phyloP scores from a whole-genome alignment of 352 stramenopile genomes.

The Paralagenidium karlingii region DNA sequence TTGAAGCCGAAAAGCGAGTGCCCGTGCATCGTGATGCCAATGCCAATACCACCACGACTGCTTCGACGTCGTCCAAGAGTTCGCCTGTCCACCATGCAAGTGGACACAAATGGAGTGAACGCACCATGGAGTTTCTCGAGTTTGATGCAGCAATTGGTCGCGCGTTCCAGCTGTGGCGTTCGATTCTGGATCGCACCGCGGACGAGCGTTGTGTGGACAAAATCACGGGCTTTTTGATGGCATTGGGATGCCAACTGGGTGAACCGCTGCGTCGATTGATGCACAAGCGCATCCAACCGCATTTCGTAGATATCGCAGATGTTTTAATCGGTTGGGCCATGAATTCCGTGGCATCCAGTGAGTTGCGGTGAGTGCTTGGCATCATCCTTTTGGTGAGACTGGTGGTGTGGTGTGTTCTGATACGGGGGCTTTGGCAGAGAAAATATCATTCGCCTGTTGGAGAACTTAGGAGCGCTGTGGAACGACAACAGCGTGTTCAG shows the following conservation, averaged over 20 bases:
- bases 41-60: background rate
- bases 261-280: constrained; percentile 14
- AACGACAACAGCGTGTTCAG: constrained; percentile 61
- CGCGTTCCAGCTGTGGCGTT: constrained; percentile 30
- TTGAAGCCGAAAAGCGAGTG: constrained; percentile 19
- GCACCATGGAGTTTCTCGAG: constrained; percentile 25
- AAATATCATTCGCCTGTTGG: constrained; percentile 28
- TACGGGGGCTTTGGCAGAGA: constrained; percentile 15
- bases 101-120: constrained; percentile 19
- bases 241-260: constrained; percentile 13
- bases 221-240: constrained; percentile 16
- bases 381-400: background rate
- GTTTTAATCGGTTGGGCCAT: constrained; percentile 58
- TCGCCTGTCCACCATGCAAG: background rate
- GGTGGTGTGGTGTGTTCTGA: background rate
- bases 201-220: constrained; percentile 24
- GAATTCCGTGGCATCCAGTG: constrained; percentile 16
- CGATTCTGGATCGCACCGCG: constrained; percentile 29
- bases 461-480: constrained; percentile 37
- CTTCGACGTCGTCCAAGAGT: background rate
- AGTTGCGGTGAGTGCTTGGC: constrained; percentile 17
- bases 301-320: constrained; percentile 64
- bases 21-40: constrained; percentile 10
- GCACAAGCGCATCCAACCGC: constrained; percentile 31
- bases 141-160: constrained; percentile 21